phyloP scores from a whole-genome alignment of 2,329 filamentous ascomycete genomes.

The Calycina marina region DNA sequence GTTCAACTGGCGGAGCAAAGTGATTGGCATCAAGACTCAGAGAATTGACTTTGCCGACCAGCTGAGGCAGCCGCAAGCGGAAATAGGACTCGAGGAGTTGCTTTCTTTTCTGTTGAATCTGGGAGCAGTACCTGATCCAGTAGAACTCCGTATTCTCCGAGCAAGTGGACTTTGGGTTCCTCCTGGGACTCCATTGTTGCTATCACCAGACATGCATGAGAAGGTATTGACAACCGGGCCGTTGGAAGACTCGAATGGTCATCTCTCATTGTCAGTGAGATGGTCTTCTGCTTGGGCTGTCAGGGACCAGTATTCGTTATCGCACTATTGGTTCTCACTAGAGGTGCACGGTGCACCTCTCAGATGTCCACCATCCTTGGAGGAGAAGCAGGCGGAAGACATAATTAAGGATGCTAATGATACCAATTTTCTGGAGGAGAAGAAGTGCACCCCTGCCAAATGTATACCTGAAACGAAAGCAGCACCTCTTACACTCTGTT shows the following conservation, averaged over 20 bases:
- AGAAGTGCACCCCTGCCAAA: conserved; percentile 2
- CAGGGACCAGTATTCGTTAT: conserved; percentile 35
- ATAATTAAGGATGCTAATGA: conserved; percentile 1
- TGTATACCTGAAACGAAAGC: conserved; percentile 12
- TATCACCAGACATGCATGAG: conserved; percentile 33
- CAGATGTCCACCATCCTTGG: neutral
- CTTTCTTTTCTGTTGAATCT: conserved; percentile 47
- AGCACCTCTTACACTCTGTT: conserved; percentile 25
- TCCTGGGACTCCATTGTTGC: conserved; percentile 40
- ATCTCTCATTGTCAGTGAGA: conserved; percentile 40
- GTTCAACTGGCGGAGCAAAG: conserved; percentile 50
- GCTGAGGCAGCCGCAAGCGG: conserved; percentile 30
- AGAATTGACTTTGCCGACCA: conserved; percentile 45
- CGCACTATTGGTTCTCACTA: conserved; percentile 43
- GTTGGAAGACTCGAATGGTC: conserved; percentile 44
- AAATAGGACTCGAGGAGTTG: conserved; percentile 42
- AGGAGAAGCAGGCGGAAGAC: neutral
- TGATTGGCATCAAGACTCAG: conserved; percentile 46
- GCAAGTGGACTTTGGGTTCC: conserved; percentile 47
- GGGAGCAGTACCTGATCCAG: conserved; percentile 43
- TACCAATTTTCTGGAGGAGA: neutral
- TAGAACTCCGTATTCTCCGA: conserved; percentile 41
- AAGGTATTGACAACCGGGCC: conserved; percentile 38
- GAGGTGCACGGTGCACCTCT: conserved; percentile 21
- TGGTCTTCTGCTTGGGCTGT: conserved; percentile 41